Evolutionary conservation across 1,139 yeast species (phyloP).

Genomic region (Meyerozyma guilliermondii): DNA sequence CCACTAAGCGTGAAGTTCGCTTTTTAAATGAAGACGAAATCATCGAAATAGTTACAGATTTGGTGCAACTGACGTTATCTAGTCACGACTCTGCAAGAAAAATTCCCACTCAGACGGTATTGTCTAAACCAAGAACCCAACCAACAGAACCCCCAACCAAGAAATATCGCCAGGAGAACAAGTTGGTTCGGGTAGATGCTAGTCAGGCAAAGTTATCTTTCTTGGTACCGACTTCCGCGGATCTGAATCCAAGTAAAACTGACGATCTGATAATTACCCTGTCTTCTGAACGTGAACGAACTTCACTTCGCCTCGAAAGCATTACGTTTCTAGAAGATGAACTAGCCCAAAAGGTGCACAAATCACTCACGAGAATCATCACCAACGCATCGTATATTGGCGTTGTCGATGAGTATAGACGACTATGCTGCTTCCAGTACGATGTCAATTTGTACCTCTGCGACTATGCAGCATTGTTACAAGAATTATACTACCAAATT

Average conservation of each 20-base stretch:
- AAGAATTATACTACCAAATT: conserved; percentile 75
- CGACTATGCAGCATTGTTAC: conserved; percentile 69
- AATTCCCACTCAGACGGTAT: conserved; percentile 60
- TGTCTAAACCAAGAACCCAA: conserved; percentile 17
- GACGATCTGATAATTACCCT: not conserved
- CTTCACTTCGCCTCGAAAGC: conserved; percentile 50
- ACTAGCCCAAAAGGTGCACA: conserved; percentile 44
- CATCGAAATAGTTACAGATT: conserved; percentile 50
- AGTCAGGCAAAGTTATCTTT: conserved; percentile 53
- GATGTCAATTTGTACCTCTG: conserved; percentile 73
- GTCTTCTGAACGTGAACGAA: conserved; percentile 7
- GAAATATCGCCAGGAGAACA: conserved; percentile 51
- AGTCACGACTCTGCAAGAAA: conserved; percentile 66
- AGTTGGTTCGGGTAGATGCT: conserved; percentile 72
- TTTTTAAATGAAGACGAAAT: conserved; percentile 86
- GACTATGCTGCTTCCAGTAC: conserved; percentile 78
- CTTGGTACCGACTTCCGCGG: conserved; percentile 9
- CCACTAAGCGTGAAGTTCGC: conserved; percentile 89
- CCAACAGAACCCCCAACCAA: conserved; percentile 14
- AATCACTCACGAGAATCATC: conserved; percentile 60
- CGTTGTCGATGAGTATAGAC: conserved; percentile 61
- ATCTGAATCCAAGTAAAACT: not conserved
- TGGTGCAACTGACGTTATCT: conserved; percentile 47
- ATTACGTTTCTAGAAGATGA: conserved; percentile 49
- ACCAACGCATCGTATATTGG: conserved; percentile 77